phyloP scores from a whole-genome alignment of 495 filamentous ascomycete species.

The Daldinia concentrica region DNA sequence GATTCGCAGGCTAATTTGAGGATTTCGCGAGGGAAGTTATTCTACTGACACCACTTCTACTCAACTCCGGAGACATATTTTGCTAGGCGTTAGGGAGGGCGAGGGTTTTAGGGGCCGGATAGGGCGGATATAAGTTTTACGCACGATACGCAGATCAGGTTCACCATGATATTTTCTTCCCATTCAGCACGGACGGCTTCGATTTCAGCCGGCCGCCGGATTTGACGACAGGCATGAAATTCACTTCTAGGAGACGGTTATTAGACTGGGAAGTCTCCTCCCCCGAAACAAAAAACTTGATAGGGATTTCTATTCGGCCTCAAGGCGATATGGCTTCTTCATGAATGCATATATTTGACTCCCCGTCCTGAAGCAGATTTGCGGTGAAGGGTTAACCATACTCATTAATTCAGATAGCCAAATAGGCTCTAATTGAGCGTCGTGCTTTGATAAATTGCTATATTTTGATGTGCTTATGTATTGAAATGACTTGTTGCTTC shows the following conservation, averaged over 20 bases:
- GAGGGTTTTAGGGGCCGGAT: conserved; percentile 7
- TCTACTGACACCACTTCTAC: conserved; percentile 16
- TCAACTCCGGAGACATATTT: conserved; percentile 21
- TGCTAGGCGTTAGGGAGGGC: conserved; percentile 35
- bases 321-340: conserved; percentile 20
- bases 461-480: neutral
- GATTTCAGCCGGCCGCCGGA: conserved; percentile 4
- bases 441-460: neutral
- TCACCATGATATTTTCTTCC: conserved; percentile 17
- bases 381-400: conserved; percentile 21
- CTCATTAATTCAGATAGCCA: conserved; percentile 33
- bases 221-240: conserved; percentile 29
- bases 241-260: conserved; percentile 26
- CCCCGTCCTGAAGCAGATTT: conserved; percentile 16
- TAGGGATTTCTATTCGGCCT: conserved; percentile 22
- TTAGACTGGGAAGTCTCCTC: conserved; percentile 31
- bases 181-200: conserved; percentile 14
- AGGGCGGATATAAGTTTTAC: conserved; percentile 31
- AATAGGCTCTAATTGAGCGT: conserved; percentile 37
- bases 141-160: conserved; percentile 35
- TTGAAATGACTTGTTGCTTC: neutral
- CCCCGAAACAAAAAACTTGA: conserved; percentile 22
- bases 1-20: conserved; percentile 26
- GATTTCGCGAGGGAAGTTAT: conserved; percentile 8
- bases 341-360: conserved; percentile 25